Evolutionary conservation across 2,329 filamentous ascomycete genomes (phyloP), one percentile per base, ranked within the genome.

Genomic region (Monosporascus sp.): DNA sequence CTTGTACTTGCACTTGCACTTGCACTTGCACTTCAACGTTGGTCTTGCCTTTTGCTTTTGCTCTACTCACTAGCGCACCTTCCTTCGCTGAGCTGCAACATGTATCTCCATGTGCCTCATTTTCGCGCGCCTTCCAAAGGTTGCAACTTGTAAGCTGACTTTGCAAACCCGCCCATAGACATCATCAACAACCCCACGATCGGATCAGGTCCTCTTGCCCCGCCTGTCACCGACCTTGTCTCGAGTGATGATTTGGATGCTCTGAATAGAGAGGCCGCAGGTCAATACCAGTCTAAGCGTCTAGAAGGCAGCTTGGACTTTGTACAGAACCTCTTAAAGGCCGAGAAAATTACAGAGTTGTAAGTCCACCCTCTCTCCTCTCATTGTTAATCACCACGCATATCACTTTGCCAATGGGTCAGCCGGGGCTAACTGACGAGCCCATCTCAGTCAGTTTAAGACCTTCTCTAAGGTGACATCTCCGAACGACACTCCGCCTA

Each of bases 281-380:
- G 75, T 56, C 72, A 81, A 24, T 74, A 77, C 47, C 78, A 80
- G 31, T 85, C 88, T 20, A 81, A 82, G 65, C 81, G 83, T 58
- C 74, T 92, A 47, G 85, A 89, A 60, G 83, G 86, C 60, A 87
- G 85, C 11, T 77, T 92, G 46, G 80, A 87, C 61, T 85, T 93
- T 67, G 76, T 97, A 31, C 82, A 89, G 53, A 83, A 85, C 57
- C 79, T 96, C 41, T 70, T 97, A 52, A 84, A 85, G 64, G 80
- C 84, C 2, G 81, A 85, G n/a, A 84, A 85, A 55, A 75, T 88
- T 57, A 86, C 87, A 9, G 74, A 87, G 63, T 89, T 82, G 87
- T 89, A 72, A 67, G 76, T 63, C 18, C 17, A 39, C 44, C 45
- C 31, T 35, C 31, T 35, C 31, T 14, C 45, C 18, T 47, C 20